Conservation (phyloP, 257 asterid genomes). For the Solanum tarapatanum region DNA sequence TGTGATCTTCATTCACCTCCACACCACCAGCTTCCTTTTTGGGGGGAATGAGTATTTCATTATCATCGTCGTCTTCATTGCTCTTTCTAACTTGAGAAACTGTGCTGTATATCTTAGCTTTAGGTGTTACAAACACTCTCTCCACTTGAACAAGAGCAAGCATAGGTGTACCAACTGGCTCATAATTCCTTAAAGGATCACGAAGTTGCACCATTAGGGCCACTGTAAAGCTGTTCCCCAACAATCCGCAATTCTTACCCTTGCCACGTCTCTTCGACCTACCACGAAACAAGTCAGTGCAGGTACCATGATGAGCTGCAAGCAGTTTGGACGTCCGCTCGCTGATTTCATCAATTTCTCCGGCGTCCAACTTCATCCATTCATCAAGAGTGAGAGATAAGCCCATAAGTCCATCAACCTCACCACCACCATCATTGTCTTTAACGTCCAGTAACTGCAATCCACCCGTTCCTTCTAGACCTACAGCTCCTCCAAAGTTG, state of each 20-base stretch:
- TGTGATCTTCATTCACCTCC: conserved; percentile 26
- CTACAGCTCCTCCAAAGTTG: conserved; percentile 39
- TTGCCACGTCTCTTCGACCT: conserved; percentile 57
- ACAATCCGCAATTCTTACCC: conserved; percentile 55
- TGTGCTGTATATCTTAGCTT: conserved; percentile 52
- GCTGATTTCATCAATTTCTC: conserved; percentile 57
- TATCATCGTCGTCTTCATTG: conserved; percentile 16
- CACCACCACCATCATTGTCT: conserved; percentile 65
- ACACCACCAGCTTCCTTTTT: conserved; percentile 11
- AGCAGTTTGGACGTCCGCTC: conserved; percentile 67
- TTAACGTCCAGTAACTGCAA: conserved; percentile 64
- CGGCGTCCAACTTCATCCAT: conserved; percentile 90
- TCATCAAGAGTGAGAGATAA: conserved; percentile 82
- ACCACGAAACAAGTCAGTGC: conserved; percentile 48
- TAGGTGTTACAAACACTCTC: conserved; percentile 80
- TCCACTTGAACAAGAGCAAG: conserved; percentile 95
- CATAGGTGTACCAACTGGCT: conserved; percentile 95
- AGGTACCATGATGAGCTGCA: conserved; percentile 82
- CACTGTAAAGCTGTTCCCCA: conserved; percentile 80
- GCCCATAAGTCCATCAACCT: conserved; percentile 77
- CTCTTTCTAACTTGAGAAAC: conserved; percentile 33
- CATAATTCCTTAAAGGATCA: conserved; percentile 80
- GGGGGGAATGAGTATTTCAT: conserved; percentile 3
- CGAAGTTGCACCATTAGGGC: conserved; percentile 93
- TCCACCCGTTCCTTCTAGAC: conserved; percentile 85